Evolutionary conservation across 345 rosid genomes (phyloP).

Genomic region (Hypericum androsaemum): DNA sequence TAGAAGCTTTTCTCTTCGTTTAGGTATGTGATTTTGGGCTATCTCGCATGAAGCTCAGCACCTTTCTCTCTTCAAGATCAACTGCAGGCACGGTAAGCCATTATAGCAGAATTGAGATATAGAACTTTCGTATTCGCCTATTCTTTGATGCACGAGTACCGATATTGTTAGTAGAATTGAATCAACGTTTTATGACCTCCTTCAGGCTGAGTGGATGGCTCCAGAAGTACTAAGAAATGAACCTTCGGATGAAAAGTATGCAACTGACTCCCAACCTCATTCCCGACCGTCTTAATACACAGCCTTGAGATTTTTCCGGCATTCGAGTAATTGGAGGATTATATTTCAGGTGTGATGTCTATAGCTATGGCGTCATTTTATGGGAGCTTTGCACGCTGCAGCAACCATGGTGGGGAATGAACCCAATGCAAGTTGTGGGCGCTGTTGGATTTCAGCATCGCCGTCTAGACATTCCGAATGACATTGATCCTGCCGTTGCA

Average conservation of each 20-base stretch:
- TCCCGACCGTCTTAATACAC: too few relatives aligned
- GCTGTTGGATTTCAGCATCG: constrained; percentile 98
- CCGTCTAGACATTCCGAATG: constrained; percentile 67
- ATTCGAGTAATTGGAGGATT: constrained; percentile 7
- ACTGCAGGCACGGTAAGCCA: constrained; percentile 87
- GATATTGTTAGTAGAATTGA: not conserved
- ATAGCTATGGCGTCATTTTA: constrained; percentile 85
- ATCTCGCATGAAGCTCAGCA: constrained; percentile 84
- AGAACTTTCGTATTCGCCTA: too few relatives aligned
- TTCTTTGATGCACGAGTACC: not conserved
- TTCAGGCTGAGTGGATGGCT: constrained; percentile 99
- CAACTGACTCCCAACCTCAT: not conserved
- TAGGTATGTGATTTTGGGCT: constrained; percentile 93
- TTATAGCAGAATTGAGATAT: not conserved
- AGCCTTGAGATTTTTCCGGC: not conserved
- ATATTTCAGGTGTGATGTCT: constrained; percentile 77
- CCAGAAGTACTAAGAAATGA: constrained; percentile 96
- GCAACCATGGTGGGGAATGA: constrained; percentile 99
- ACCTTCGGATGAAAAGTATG: constrained; percentile 92
- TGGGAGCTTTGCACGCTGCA: constrained; percentile 81
- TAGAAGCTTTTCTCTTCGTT: constrained; percentile 13
- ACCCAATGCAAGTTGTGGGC: constrained; percentile 99
- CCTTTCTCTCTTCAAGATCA: constrained; percentile 87
- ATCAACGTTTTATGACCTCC: constrained; percentile 8
- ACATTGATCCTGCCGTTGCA: constrained; percentile 54